Conservation (phyloP, 345 rosid genomes). For the Balakata baccata region DNA sequence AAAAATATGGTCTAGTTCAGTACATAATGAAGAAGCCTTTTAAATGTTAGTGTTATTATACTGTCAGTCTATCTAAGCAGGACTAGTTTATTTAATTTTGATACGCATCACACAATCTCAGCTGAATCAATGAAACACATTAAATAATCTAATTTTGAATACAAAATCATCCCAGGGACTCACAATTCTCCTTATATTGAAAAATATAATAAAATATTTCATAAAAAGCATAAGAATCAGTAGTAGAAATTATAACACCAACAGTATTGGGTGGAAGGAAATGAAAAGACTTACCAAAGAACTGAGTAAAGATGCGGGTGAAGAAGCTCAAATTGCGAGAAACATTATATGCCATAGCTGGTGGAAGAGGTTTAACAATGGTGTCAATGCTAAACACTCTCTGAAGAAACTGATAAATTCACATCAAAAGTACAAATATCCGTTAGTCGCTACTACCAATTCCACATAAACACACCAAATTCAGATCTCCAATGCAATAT, state of each 20-base stretch:
- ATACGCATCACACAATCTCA: background rate
- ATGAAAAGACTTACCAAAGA: constrained; percentile 62
- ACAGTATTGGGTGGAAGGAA: background rate
- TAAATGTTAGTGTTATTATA: background rate
- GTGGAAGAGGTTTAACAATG: constrained; percentile 94
- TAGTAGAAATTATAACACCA: background rate
- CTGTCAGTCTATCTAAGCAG: too few species aligned
- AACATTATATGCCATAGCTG: constrained; percentile 74
- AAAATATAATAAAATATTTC: background rate
- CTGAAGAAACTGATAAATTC: constrained; percentile 63
- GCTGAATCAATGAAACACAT: background rate
- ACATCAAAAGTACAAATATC: background rate
- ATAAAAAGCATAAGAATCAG: background rate
- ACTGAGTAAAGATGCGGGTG: constrained; percentile 94
- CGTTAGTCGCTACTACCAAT: background rate
- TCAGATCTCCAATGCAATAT: background rate
- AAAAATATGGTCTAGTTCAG: background rate
- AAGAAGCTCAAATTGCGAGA: constrained; percentile 95
- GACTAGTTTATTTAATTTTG: background rate
- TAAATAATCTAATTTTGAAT: background rate
- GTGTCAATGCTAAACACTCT: constrained; percentile 90
- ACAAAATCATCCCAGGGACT: background rate
- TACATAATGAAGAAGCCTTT: background rate
- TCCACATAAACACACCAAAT: background rate
- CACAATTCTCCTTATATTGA: background rate